Evolutionary conservation across 2,329 filamentous ascomycete genomes (phyloP).

Genomic region (Decorospora gaudefroyi): DNA sequence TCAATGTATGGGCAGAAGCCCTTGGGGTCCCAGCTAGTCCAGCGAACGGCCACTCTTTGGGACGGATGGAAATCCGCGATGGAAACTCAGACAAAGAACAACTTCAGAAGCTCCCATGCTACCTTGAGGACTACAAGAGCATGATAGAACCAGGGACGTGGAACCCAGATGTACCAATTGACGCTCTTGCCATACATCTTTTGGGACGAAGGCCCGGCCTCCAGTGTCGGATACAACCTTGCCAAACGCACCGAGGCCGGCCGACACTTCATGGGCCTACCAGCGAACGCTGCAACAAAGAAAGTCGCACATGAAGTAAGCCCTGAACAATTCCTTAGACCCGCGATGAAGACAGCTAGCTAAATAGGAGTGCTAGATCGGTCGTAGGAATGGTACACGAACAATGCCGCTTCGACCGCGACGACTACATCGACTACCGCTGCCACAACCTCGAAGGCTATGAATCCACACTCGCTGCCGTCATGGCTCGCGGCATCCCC

Average conservation of each 20-base stretch:
- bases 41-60: neutral
- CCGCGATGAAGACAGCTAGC: no score
- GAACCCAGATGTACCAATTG: neutral
- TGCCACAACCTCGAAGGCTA: conserved; percentile 4
- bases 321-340: no score
- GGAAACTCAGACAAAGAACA: neutral
- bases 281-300: neutral
- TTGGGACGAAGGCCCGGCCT: neutral
- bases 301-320: conserved; percentile 4
- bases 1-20: neutral
- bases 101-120: neutral
- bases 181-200: conserved; percentile 1
- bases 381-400: conserved; percentile 13
- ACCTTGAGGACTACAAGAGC: conserved; percentile 1
- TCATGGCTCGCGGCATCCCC: neutral
- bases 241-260: neutral
- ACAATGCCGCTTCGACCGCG: conserved; percentile 3
- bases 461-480: neutral
- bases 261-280: neutral
- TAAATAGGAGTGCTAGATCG: neutral
- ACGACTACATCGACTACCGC: conserved; percentile 5
- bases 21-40: neutral
- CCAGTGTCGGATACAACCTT: neutral
- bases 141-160: neutral
- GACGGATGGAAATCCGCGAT: neutral